Percentiles rank a stretch among this genome's conserved stretches.
These are phyloP conservation scores for Vitis rotundifolia DNA, from an alignment of 164 flowering plant species.

Conservation along the genomic window DNA sequence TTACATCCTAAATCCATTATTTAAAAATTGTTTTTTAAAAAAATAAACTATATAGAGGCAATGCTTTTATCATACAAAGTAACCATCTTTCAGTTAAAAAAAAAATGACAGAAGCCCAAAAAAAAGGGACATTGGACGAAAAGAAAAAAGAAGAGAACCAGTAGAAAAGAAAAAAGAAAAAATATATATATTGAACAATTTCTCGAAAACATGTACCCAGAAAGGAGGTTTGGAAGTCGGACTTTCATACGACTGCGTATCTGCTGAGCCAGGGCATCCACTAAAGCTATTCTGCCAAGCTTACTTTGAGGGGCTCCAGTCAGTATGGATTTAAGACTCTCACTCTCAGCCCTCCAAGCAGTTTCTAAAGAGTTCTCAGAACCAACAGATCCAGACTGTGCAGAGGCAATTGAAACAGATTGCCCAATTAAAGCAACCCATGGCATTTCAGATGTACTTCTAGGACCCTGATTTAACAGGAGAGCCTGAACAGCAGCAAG, in stretches of 20 bases:
- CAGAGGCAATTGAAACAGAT: slow-evolving; percentile 90
- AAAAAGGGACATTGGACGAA: neutral
- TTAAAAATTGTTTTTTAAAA: no score
- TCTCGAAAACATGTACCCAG: slow-evolving; percentile 60
- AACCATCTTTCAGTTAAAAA: neutral
- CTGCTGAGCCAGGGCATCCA: slow-evolving; percentile 86
- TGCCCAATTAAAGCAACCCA: slow-evolving; percentile 99
- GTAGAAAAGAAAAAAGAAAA: neutral
- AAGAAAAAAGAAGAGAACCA: neutral
- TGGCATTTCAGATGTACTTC: slow-evolving; percentile 84
- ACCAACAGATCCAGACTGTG: slow-evolving; percentile 83
- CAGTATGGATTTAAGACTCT: slow-evolving; percentile 86
- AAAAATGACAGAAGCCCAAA: no score
- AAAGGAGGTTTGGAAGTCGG: slow-evolving; percentile 88
- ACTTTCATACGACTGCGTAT: slow-evolving; percentile 93
- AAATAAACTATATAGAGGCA: no score
- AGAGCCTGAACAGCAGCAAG: slow-evolving; percentile 99
- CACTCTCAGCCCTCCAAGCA: slow-evolving; percentile 98
- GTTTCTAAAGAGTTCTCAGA: slow-evolving; percentile 91
- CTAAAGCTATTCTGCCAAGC: slow-evolving; percentile 93
- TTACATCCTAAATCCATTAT: no score
- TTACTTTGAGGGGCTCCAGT: slow-evolving; percentile 90
- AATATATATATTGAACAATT: neutral
- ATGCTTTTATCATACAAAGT: no score
- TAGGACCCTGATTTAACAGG: slow-evolving; percentile 82